phyloP scores from a whole-genome alignment of 352 stramenopile genomes.

The Phytophthora kernoviae region DNA sequence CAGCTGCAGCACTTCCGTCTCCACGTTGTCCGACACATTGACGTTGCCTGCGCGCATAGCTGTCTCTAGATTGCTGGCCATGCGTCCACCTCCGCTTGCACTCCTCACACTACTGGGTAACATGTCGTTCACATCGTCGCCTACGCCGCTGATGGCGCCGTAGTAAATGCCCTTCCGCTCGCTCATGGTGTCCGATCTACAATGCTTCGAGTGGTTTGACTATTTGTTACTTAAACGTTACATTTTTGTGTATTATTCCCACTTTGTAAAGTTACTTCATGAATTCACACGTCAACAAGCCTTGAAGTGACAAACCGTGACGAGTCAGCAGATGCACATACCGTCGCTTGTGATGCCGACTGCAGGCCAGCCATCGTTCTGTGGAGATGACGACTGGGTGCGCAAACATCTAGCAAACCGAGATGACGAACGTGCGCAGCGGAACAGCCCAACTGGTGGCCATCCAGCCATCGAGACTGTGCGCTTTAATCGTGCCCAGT shows the following conservation, averaged over 20 bases:
- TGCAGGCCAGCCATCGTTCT: conserved; percentile 27
- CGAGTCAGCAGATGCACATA: conserved; percentile 4
- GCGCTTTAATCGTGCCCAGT: conserved; percentile 63
- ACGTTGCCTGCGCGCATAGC: conserved; percentile 84
- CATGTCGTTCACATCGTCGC: conserved; percentile 37
- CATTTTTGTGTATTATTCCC: no score
- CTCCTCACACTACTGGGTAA: conserved; percentile 48
- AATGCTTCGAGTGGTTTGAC: no score
- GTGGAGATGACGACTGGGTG: conserved; percentile 66
- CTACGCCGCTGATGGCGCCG: conserved; percentile 58
- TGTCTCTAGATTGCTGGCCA: conserved; percentile 55
- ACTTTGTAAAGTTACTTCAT: background rate
- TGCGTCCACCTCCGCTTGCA: background rate
- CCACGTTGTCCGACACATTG: conserved; percentile 74
- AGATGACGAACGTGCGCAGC: conserved; percentile 38
- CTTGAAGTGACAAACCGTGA: conserved; percentile 2
- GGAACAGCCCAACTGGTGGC: conserved; percentile 37
- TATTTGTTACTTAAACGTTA: no score
- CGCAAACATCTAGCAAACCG: conserved; percentile 39
- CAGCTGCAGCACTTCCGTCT: conserved; percentile 85
- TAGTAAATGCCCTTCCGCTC: conserved; percentile 88
- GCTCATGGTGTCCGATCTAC: conserved; percentile 42
- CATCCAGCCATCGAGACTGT: conserved; percentile 39
- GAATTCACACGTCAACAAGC: conserved; percentile 15
- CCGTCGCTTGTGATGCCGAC: background rate